Evolutionary conservation across 352 stramenopile species (phyloP), one percentile per base, ranked within the genome.

Genomic region (Phytophthora sansomeana): DNA sequence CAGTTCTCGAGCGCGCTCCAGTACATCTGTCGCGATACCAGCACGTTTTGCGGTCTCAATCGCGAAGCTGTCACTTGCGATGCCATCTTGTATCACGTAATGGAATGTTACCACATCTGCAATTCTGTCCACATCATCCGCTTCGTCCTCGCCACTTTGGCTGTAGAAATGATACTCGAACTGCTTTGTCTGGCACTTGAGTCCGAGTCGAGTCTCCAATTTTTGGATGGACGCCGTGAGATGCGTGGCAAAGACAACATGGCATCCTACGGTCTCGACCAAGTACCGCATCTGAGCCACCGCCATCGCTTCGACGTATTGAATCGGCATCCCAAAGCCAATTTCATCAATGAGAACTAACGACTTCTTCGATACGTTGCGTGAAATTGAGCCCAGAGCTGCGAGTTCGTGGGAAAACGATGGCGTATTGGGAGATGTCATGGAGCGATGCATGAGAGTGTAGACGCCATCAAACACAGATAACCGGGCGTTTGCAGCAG

Each of bases 381-480:
- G 73, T 2, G 65, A 64, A 17, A 87, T 71, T 4, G 29, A 55
- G n/a, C 67, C 52, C 5, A 87, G 47, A 4, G 69, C 42, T 38
- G 41, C 69, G n/a, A 77, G 53, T 42, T 72, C 74, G 55, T 50
- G 54, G 1, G 33, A 24, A 26, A 46, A 29, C 1, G 65, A 58
- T 4, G 60, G 36, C 1, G 43, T 36, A 9, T 47, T 36, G 67
- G 62, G 51, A 43, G 55, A 21, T 38, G 36, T 17, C n/a, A 16
- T 19, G 29, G 28, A 29, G 9, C 80, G 74, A 28, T 87, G 81
- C 82, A 95, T 96, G 33, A 86, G 69, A 24, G 86, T 87, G 53
- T 81, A 88, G 2, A 96, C 72, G 2, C 67, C 74, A 55, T 95
- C 83, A 47, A 93, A 89, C 4, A 83, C 64, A 13, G 75, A 75